Evolutionary conservation across 768 basidiomycete species (phyloP).

Genomic region (Hemileccinum impolitum): DNA sequence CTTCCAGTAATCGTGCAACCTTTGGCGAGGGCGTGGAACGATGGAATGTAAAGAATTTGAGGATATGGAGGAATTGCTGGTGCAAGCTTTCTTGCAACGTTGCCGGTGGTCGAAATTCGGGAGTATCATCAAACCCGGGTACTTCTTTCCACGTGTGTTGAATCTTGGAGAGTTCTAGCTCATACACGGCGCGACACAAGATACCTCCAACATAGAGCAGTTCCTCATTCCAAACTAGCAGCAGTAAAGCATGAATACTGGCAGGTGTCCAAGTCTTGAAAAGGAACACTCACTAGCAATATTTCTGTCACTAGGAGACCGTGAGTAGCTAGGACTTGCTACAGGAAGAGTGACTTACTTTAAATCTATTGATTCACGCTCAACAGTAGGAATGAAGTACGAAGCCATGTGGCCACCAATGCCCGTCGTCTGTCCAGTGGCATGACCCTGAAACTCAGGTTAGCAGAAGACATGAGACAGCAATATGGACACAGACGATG

Average conservation of each 20-base stretch:
- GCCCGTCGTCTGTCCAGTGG: slow-evolving; percentile 13
- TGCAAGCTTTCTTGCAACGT: too few species aligned
- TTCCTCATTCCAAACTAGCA: too few species aligned
- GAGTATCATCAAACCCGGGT: too few species aligned
- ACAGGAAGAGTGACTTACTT: slow-evolving; percentile 1
- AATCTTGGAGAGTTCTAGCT: slow-evolving; percentile 10
- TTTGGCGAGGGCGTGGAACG: slow-evolving; percentile 70
- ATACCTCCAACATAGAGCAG: slow-evolving; percentile 10
- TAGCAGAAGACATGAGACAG: neutral
- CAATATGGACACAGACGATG: slow-evolving; percentile 1
- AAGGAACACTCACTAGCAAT: slow-evolving; percentile 1
- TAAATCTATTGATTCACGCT: slow-evolving; percentile 16
- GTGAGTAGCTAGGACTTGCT: neutral
- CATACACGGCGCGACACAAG: slow-evolving; percentile 10
- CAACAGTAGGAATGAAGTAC: slow-evolving; percentile 14
- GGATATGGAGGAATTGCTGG: slow-evolving; percentile 5
- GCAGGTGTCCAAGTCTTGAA: too few species aligned
- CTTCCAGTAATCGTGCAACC: slow-evolving; percentile 68
- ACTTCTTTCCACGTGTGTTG: neutral
- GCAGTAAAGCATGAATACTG: too few species aligned
- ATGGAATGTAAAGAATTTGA: slow-evolving; percentile 11
- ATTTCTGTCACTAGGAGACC: slow-evolving; percentile 4
- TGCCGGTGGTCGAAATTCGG: too few species aligned
- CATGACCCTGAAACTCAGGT: slow-evolving; percentile 1
- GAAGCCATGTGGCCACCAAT: slow-evolving; percentile 19